Conservation (phyloP, 306 rosid species). For the Malus sieversii region DNA sequence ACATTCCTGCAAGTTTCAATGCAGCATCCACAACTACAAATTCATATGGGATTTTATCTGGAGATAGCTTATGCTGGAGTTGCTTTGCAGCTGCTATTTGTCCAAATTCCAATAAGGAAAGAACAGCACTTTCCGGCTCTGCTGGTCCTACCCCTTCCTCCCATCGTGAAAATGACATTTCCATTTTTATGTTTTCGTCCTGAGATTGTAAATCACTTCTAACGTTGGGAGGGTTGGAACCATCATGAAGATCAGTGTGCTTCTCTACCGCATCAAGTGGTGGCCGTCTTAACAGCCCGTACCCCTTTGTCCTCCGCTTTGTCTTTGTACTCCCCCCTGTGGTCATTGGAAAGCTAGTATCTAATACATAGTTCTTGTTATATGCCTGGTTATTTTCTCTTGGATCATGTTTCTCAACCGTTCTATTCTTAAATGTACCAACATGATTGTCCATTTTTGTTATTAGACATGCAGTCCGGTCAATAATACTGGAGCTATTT, state of each 20-base stretch:
- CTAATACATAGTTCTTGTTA: slow-evolving; percentile 55
- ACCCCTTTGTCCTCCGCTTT: slow-evolving; percentile 82
- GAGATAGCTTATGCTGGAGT: slow-evolving; percentile 85
- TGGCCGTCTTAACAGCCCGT: slow-evolving; percentile 47
- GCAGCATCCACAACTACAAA: slow-evolving; percentile 80
- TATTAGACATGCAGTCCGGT: slow-evolving; percentile 76
- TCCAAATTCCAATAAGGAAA: slow-evolving; percentile 90
- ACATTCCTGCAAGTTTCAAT: slow-evolving; percentile 67
- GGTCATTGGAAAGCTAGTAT: slow-evolving; percentile 46
- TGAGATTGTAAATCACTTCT: slow-evolving; percentile 52
- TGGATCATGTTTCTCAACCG: slow-evolving; percentile 56
- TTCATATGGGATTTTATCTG: slow-evolving; percentile 66
- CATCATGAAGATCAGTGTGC: slow-evolving; percentile 58
- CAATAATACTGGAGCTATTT: slow-evolving; percentile 75
- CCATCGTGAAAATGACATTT: slow-evolving; percentile 83
- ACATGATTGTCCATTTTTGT: slow-evolving; percentile 90
- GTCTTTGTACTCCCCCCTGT: slow-evolving; percentile 63
- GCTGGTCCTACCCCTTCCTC: slow-evolving; percentile 91
- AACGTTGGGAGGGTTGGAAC: slow-evolving; percentile 35
- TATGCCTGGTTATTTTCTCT: slow-evolving; percentile 51
- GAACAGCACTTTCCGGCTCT: slow-evolving; percentile 86
- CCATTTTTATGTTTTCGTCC: slow-evolving; percentile 66
- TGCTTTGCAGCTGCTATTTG: slow-evolving; percentile 92
- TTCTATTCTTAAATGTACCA: slow-evolving; percentile 45
- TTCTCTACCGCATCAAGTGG: slow-evolving; percentile 52